Base-by-base conservation (phyloP, 352 stramenopile genomes). In the Phytopythium helicoides region DNA sequence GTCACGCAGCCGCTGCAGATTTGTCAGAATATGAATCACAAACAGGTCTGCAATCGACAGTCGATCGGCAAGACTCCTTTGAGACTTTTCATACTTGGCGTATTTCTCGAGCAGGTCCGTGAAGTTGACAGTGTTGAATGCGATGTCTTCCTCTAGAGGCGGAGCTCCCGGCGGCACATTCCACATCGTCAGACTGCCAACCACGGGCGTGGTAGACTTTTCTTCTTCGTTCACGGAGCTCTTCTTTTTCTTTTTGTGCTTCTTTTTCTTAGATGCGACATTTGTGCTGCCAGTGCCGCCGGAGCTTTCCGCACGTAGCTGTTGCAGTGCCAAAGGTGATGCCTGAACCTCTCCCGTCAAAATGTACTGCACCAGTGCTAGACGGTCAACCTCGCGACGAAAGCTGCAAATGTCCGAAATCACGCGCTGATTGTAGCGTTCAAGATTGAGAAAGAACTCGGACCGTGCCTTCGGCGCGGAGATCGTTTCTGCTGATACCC, bases 41-140 rank as follows among this genome's bases (percentile, higher is more conserved):
- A 71, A 71, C 49, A 64, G 33, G 37, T 71, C 49, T 21, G 63
- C 57, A 16, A 71, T 38, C 3, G 62, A 67, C 1, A 71, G 33
- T 6, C 34, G 8, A 8, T 46, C 36, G 2, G 41, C 38, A 0
- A 40, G 44, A 14, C 42, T 2, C 11, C 40, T 28, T 46, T 58
- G 35, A 8, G 45, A 38, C 14, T 53, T 52, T n/a, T 60, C 23
- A 22, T 44, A 41, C 26, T 62, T 21, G 11, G 26, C 3, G 18
- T 53, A 62, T 4, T 58, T 26, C 6, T 53, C 34, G 26, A 68
- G 14, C 0, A 68, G 11, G 2, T 5, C 23, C 21, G 34, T 22
- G 15, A 48, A 48, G 23, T 48, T 18, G 2, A 48, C 41, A 21
- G 5, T 58, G 36, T 65, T 68, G 5, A 68, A 46, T 2, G 50